Evolutionary conservation across 352 stramenopile species (phyloP), one percentile per base, ranked within the genome.

Genomic region (Vaucheria bursata): DNA sequence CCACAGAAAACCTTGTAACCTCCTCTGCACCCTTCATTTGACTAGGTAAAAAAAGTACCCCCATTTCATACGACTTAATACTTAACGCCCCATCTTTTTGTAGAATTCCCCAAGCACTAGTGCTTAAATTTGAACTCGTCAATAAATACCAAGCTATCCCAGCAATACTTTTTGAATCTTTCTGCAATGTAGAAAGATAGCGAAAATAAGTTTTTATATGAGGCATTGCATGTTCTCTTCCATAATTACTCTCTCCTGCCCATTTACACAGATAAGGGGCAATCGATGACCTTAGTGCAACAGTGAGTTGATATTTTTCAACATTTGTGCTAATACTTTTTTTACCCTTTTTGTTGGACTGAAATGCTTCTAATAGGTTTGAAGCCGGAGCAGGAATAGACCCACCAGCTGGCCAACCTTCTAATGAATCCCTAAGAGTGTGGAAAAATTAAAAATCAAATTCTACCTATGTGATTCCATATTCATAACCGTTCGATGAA

Each of bases 131-230:
- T 18, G 59, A 6, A 29, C 59, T 69, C 4, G 59, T 69, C 59
- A 69, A 29, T 29, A 69, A 38, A 29, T 34, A 69, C 59, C 59
- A 69, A 6, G 59, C 59, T 38, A 69, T 38, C 59, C 8, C 4
- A 4, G 8, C 59, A 34, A 29, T 29, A 38, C 33, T 69, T 6
- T 69, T 29, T 12, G 5, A 5, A 50, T 12, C 5, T 5, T 12
- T 12, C 39, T 12, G n/a, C n/a, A n/a, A n/a, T 12, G 45, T 59
- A 72, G 32, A 36, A 40, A 66, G 33, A 31, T 80, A 81, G 12
- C 77, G 33, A 25, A 59, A 25, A 40, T 81, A 81, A 25, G 40
- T 49, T 71, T 81, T 81, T 5, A 81, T 69, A 53, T 81, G 77
- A 1, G 77, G 77, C 12, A 72, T 59, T 34, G 71, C 77, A 25